Evolutionary conservation across 768 basidiomycete species (phyloP).

Genomic region (Glaciozyma antarctica): DNA sequence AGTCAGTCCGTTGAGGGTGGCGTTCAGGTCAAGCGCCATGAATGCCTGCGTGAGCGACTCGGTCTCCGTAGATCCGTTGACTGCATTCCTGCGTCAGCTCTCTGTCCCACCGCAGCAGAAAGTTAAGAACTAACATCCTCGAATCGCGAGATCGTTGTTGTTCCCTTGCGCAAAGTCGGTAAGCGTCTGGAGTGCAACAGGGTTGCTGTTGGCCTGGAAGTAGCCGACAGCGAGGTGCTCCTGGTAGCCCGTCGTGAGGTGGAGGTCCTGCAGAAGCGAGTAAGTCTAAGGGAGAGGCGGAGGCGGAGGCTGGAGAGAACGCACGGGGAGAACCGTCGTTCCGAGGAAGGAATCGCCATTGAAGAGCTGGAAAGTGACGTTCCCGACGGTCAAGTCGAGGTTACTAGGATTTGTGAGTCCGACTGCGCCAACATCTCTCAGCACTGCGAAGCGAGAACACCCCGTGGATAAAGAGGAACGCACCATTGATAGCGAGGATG

Average conservation of each 20-base stretch:
- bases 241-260: constrained; percentile 20
- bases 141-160: constrained; percentile 32
- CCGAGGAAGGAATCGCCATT: constrained; percentile 51
- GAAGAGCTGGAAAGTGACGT: constrained; percentile 51
- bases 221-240: constrained; percentile 5
- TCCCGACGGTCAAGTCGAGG: constrained; percentile 46
- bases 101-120: background rate
- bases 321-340: constrained; percentile 52
- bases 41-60: constrained; percentile 55
- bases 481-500: constrained; percentile 53
- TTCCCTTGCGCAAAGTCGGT: constrained; percentile 58
- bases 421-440: constrained; percentile 39
- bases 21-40: constrained; percentile 50
- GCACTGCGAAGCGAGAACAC: background rate
- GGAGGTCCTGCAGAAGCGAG: constrained; percentile 3
- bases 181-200: constrained; percentile 54
- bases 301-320: constrained; percentile 47
- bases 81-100: background rate
- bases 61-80: constrained; percentile 51
- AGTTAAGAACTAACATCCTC: constrained; percentile 8
- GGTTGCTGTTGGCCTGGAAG: constrained; percentile 52
- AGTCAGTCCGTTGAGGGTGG: constrained; percentile 54
- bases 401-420: constrained; percentile 61
- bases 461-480: constrained; percentile 13
- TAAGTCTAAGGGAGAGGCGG: constrained; percentile 1